Base-by-base conservation (phyloP, 2,329 filamentous ascomycete species). In the Didymella arachidicola region DNA sequence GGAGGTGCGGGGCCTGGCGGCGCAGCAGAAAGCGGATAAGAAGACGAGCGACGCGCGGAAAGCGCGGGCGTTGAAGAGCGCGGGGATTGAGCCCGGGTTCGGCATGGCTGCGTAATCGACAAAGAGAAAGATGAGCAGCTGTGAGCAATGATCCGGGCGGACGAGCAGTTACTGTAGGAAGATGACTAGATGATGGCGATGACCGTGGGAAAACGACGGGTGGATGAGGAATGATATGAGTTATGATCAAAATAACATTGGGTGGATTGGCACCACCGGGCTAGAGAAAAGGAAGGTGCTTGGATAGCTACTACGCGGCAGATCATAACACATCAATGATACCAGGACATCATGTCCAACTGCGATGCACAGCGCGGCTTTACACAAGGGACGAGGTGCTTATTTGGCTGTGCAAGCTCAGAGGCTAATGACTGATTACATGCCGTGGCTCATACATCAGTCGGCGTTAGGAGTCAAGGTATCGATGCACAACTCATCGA, bases 21-120 rank as follows among this genome's bases (percentile, higher is more conserved):
- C 85, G 61, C 78, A 95, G 43, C 90, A 89, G 64, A 90, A 91
- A 77, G 84, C 90, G 72, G 87, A 88, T 73, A 89, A 91, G 66
- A 93, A 91, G 81, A 63, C 65, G 1, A 44, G 45, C 7, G 70
- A 74, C 58, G 61, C 58, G 27, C 81, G 79, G 56, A 87, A 82
- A 70, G 92, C 97, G 65, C 95, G 92, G 82, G 82, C 82, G 56
- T 85, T 75, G 29, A 74, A 67, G 53, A 52, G 64, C 39, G 68
- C 68, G 2, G 88, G 72, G 75, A 89, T 61, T 87, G 84, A 80
- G 59, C 86, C 88, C 18, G 87, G 86, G 39, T 83, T 95, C 45
- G 94, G 94, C 1, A 97, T 97, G 71, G 27, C 56, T n/a, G 56
- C 56, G 45, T 59, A 46, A 32, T 27, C 2, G 53, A 51, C n/a